Evolutionary conservation across 129 eudicot genomes (phyloP), one percentile per base, ranked within the genome.

Genomic region (Saussurea involucrata): DNA sequence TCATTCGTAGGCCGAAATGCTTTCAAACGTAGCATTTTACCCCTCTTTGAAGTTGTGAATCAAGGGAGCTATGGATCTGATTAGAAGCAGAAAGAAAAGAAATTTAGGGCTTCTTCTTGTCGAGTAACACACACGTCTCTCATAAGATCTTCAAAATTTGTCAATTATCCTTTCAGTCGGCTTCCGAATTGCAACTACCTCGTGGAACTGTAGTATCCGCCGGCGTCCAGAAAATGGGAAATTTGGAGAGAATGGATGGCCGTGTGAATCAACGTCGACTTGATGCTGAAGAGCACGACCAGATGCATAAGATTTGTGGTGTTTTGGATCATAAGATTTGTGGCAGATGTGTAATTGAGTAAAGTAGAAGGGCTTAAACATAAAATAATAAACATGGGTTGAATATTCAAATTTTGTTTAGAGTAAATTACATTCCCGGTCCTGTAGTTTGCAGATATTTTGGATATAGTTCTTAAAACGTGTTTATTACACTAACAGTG

Each of bases 1-100:
- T 95, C 98, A 66, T 85, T 91, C 57, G 97, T 87, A n/a, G 97
- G 98, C 24, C 97, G 87, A 80, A 89, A 91, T 31, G 98, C 97
- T 76, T 85, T 81, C 74, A 95, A 61, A 6, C 93, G 86, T 77
- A 95, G 76, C 98, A 95, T 95, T 70, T 77, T 72, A 28, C 7
- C 49, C 25, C 31, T 21, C 24, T 40, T 49, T 55, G 42, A 22
- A 76, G 46, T 76, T 65, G 73, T 31, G 73, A 72, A 72, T 76
- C 73, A 40, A 64, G 28, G 57, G 25, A 73, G 29, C 24, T 71
- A 34, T 63, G 86, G 88, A 87, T 87, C 91, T 87, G 80, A 61
- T 42, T 68, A 60, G 57, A 55, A 44, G 69, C 34, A 42, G 71
- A 74, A 37, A 63, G 9, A 8, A 28, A 18, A 11, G 37, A 65